Percentiles rank a stretch among this genome's conserved stretches.
Evolutionary conservation across 2,329 filamentous ascomycete genomes (phyloP).

Genomic region (Fusarium fracticaudum): DNA sequence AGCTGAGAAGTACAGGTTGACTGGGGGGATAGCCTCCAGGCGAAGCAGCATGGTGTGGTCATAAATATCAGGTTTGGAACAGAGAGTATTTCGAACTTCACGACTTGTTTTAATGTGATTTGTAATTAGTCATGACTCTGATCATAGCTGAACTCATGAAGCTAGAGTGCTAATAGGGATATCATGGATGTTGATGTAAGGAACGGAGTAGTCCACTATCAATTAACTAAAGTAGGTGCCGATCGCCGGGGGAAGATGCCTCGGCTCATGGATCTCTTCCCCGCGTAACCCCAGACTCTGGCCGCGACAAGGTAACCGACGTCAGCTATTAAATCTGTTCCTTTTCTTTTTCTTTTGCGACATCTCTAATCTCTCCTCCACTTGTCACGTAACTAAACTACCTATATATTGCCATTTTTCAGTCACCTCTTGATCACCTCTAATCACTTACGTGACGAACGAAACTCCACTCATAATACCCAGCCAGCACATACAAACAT

Average conservation of each 20-base stretch:
- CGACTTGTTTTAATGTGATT: neutral
- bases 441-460: neutral
- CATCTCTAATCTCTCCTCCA: neutral
- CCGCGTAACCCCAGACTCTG: slow-evolving; percentile 36
- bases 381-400: neutral
- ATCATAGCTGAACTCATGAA: neutral
- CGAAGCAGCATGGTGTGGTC: slow-evolving; percentile 37
- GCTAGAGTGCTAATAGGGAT: neutral
- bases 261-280: slow-evolving; percentile 39
- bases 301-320: slow-evolving; percentile 18
- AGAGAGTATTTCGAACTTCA: slow-evolving; percentile 5
- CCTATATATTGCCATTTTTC: neutral
- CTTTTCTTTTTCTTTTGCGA: neutral
- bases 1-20: slow-evolving; percentile 33
- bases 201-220: neutral
- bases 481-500: neutral
- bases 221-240: neutral
- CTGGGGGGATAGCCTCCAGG: slow-evolving; percentile 6
- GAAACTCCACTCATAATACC: neutral
- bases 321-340: slow-evolving; percentile 19
- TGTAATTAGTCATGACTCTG: neutral
- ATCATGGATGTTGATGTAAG: neutral
- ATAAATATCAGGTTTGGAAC: slow-evolving; percentile 38
- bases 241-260: slow-evolving; percentile 37
- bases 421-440: no score